These are phyloP conservation scores for Chernovozyma aurita DNA, from an alignment of 1,139 yeast species.

Conservation along the genomic window DNA sequence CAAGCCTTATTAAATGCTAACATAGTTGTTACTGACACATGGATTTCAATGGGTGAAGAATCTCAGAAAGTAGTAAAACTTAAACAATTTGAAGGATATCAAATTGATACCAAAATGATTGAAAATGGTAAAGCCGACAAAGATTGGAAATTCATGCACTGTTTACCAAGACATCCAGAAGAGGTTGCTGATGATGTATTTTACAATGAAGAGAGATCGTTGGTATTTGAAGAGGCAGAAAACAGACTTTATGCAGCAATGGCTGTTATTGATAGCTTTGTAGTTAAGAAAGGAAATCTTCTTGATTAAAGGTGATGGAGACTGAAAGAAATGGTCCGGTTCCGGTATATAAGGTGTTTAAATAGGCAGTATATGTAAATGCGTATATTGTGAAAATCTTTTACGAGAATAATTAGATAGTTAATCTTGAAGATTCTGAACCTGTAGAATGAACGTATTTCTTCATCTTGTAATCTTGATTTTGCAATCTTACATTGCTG, in stretches of 20 bases:
- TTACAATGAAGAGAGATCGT: conserved; percentile 65
- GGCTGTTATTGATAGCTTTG: conserved; percentile 88
- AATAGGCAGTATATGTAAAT: too few species aligned
- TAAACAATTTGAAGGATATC: conserved; percentile 81
- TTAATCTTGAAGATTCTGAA: too few species aligned
- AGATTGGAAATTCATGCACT: conserved; percentile 92
- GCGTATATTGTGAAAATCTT: too few species aligned
- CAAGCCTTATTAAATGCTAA: conserved; percentile 71
- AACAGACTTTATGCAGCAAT: conserved; percentile 94
- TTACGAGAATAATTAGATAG: too few species aligned
- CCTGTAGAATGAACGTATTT: too few species aligned
- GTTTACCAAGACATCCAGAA: conserved; percentile 91
- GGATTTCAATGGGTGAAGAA: conserved; percentile 98
- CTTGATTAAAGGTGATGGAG: not conserved
- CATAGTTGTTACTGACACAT: conserved; percentile 92
- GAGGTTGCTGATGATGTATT: conserved; percentile 93
- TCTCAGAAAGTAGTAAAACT: conserved; percentile 65
- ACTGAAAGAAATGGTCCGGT: too few species aligned
- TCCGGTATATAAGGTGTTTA: too few species aligned
- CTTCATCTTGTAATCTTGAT: too few species aligned
- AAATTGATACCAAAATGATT: conserved; percentile 67
- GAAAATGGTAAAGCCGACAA: conserved; percentile 50
- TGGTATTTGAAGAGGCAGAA: conserved; percentile 94
- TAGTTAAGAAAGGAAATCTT: conserved; percentile 44
- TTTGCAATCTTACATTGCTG: too few species aligned